Conservation (phyloP, 2,329 filamentous ascomycete species). For the Stachybotrys elegans region DNA sequence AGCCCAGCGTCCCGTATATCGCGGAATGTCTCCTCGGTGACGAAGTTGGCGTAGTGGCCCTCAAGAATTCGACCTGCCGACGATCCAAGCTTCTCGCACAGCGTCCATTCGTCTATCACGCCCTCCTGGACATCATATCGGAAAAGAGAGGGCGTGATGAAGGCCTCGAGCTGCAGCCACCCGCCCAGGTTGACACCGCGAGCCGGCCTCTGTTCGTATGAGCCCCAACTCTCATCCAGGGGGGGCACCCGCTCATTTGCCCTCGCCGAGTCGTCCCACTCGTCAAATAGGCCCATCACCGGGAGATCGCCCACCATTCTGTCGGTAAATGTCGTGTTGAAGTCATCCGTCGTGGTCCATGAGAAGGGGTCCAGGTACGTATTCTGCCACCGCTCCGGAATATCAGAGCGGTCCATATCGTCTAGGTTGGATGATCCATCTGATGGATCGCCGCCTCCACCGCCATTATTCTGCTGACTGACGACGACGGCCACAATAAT, state of each 20-base stretch:
- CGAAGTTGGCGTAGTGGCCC: slow-evolving; percentile 84
- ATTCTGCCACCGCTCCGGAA: slow-evolving; percentile 63
- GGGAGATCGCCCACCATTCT: slow-evolving; percentile 80
- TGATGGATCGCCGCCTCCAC: slow-evolving; percentile 15
- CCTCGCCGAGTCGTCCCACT: slow-evolving; percentile 77
- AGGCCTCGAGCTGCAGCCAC: slow-evolving; percentile 91
- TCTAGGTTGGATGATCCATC: slow-evolving; percentile 36
- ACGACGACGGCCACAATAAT: slow-evolving; percentile 63
- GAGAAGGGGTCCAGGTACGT: slow-evolving; percentile 83
- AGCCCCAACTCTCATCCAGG: slow-evolving; percentile 68
- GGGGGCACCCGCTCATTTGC: slow-evolving; percentile 78
- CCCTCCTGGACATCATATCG: slow-evolving; percentile 55
- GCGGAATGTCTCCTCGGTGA: slow-evolving; percentile 76
- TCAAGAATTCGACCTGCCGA: slow-evolving; percentile 68
- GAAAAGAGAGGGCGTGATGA: slow-evolving; percentile 92
- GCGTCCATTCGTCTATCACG: slow-evolving; percentile 84
- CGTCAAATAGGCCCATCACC: slow-evolving; percentile 79
- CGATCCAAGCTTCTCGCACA: slow-evolving; percentile 65
- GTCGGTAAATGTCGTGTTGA: slow-evolving; percentile 91
- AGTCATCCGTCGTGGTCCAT: slow-evolving; percentile 85
- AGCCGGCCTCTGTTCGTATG: slow-evolving; percentile 74
- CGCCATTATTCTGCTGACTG: slow-evolving; percentile 36
- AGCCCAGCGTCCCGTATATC: slow-evolving; percentile 84
- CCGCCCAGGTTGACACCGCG: slow-evolving; percentile 90
- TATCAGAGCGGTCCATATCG: slow-evolving; percentile 47